phyloP scores from a whole-genome alignment of 164 flowering plant species.

The Sedum album region DNA sequence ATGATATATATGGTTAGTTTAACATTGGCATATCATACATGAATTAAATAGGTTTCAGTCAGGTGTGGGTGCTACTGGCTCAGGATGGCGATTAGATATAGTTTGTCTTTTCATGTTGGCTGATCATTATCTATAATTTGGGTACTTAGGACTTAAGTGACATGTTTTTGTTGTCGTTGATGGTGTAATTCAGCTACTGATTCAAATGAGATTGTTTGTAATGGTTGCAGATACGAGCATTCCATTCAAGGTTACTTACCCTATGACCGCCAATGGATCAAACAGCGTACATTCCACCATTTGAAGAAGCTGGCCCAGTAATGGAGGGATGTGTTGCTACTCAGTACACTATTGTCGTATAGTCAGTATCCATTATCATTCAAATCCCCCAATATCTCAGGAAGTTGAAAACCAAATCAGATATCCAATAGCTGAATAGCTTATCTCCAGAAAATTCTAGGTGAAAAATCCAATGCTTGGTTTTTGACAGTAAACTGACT shows the following conservation, averaged over 20 bases:
- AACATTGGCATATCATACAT: no score
- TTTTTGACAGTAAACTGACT: no score
- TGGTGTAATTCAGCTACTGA: neutral
- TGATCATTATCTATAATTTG: neutral
- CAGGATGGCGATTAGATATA: neutral
- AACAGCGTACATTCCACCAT: conserved; percentile 3
- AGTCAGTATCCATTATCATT: neutral
- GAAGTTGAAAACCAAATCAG: no score
- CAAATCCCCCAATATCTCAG: neutral
- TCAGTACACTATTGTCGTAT: neutral
- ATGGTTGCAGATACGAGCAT: conserved; percentile 3
- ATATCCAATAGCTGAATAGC: no score
- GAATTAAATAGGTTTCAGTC: neutral
- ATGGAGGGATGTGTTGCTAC: neutral
- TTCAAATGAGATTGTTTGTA: neutral
- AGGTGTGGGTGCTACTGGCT: neutral
- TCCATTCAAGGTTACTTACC: conserved; percentile 7
- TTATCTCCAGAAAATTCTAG: no score
- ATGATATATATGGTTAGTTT: no score
- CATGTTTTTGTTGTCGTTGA: neutral
- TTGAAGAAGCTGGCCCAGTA: conserved; percentile 7
- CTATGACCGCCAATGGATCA: conserved; percentile 5
- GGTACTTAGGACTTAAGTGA: neutral
- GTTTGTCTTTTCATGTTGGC: neutral
- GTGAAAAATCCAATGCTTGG: no score